Evolutionary conservation across 2,329 filamentous ascomycete species (phyloP), one percentile per base, ranked within the genome.

Genomic region (Coniochaeta sp.): DNA sequence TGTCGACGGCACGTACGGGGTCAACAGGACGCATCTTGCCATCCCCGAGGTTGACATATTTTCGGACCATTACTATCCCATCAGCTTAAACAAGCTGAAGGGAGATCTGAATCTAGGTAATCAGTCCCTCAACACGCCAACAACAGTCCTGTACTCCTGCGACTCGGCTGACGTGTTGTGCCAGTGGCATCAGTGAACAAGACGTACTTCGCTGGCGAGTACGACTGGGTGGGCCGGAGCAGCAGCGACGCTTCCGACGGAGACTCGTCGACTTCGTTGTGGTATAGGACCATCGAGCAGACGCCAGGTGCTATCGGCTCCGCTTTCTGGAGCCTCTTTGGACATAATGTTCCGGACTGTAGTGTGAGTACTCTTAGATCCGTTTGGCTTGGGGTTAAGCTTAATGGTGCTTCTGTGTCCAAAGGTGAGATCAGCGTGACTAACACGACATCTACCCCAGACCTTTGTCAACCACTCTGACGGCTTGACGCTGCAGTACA

Each of bases 1-100:
- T 59, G 69, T 79, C 26, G 77, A 80, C 62, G 79, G 79, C 56
- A 79, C 76, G 14, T 79, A 77, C 61, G 79, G 78, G n/a, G 68
- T 81, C 60, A 79, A 79, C 67, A 64, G 62, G 58, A 74, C 72
- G 8, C 76, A 80, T 65, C 69, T 81, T 22, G 62, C 32, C 19
- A 72, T 80, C 42, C 60, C 71, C 5, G 75, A 77, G 62, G 69
- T 81, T 3, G 79, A 81, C 62, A 73, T 80, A 28, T 79, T 74
- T 66, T 78, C 74, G 16, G 71, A 81, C 65, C 79, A 81, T 63
- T 80, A 74, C 66, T 81, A 80, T 62, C 77, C 77, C 0, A 65
- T 75, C 56, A 70, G 76, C 61, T 69, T 71, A n/a, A 65, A 66
- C 30, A 75, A 75, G 63, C 67, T 81, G 36, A 65, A 71, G 57